Conservation (phyloP, 768 basidiomycete species). For the Krasilnikovozyma curviuscula region DNA sequence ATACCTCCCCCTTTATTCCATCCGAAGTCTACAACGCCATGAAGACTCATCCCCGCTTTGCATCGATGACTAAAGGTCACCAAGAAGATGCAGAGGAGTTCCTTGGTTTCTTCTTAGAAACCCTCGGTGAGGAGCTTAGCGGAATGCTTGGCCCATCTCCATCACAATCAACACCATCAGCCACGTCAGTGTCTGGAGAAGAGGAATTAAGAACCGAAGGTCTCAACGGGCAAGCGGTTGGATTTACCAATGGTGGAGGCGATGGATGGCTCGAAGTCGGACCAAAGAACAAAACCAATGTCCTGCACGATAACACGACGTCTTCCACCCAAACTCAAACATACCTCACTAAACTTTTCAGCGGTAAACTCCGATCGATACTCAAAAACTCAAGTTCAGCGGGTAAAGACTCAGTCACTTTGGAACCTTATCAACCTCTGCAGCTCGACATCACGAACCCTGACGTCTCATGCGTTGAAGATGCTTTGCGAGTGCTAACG, state of each 20-base stretch:
- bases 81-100: conserved; percentile 99
- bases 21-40: conserved; percentile 76
- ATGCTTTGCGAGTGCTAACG: conserved; percentile 60
- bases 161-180: too few species aligned
- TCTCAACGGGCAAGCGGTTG: too few species aligned
- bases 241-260: too few species aligned
- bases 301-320: too few species aligned
- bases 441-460: conserved; percentile 74
- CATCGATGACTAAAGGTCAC: conserved; percentile 71
- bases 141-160: conserved; percentile 57
- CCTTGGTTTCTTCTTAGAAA: conserved; percentile 88
- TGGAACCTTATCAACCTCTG: conserved; percentile 81
- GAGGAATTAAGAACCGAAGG: too few species aligned
- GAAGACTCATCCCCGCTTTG: conserved; percentile 82
- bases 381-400: conserved; percentile 35
- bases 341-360: conserved; percentile 81
- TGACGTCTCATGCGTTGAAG: conserved; percentile 54
- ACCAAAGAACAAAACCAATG: conserved; percentile 55
- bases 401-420: conserved; percentile 59
- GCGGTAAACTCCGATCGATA: conserved; percentile 74
- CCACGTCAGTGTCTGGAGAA: too few species aligned
- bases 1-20: conserved; percentile 47
- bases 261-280: conserved; percentile 89
- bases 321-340: too few species aligned
- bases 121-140: conserved; percentile 77